Evolutionary conservation across 768 basidiomycete species (phyloP).

Genomic region (Pleurotus sapidus): DNA sequence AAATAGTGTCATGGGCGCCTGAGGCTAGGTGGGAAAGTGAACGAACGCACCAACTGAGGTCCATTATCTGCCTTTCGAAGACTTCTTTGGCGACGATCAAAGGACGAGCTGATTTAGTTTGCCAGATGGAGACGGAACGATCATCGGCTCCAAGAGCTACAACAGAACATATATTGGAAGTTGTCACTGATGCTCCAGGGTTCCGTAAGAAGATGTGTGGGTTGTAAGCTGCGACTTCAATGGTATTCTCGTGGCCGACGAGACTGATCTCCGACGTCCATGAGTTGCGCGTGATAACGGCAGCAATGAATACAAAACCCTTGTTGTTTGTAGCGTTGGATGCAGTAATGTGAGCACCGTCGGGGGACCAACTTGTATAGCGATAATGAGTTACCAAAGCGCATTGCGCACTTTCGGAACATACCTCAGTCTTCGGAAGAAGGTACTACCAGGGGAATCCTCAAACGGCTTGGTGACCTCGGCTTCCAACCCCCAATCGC

Average conservation of each 20-base stretch:
- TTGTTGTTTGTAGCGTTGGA: constrained; percentile 96
- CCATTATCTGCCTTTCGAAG: constrained; percentile 93
- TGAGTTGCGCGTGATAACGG: constrained; percentile 84
- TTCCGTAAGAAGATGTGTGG: constrained; percentile 91
- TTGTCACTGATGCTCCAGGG: constrained; percentile 59
- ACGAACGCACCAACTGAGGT: constrained; percentile 81
- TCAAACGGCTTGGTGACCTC: constrained; percentile 90
- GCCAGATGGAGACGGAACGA: constrained; percentile 93
- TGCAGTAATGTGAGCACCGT: constrained; percentile 97
- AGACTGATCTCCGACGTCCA: constrained; percentile 93
- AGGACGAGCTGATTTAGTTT: constrained; percentile 88
- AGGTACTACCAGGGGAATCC: constrained; percentile 88
- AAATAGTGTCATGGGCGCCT: constrained; percentile 6
- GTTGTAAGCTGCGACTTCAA: constrained; percentile 95
- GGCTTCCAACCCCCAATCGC: constrained; percentile 84
- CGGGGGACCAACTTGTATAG: constrained; percentile 87
- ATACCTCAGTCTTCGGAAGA: constrained; percentile 51
- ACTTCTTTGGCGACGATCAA: constrained; percentile 92
- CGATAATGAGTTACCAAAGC: background rate
- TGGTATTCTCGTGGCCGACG: constrained; percentile 96
- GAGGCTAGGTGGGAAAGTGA: background rate
- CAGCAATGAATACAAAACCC: constrained; percentile 96
- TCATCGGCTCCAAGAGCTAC: constrained; percentile 94
- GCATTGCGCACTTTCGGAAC: constrained; percentile 11
- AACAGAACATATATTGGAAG: constrained; percentile 86